Evolutionary conservation across 2,329 filamentous ascomycete genomes (phyloP).

Genomic region (Penicillium concentricum): DNA sequence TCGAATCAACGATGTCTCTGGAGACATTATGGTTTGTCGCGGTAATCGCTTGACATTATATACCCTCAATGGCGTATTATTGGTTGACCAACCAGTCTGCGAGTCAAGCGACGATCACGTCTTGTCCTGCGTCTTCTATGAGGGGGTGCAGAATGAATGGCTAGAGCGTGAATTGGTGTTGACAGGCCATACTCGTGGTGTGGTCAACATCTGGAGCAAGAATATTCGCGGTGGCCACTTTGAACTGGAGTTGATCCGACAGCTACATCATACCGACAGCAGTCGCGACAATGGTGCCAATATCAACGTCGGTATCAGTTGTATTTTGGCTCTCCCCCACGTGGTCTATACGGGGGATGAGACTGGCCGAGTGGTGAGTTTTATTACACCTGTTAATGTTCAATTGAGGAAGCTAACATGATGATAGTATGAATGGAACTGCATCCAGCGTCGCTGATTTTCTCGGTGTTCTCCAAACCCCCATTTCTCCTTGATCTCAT

Average conservation of each 20-base stretch:
- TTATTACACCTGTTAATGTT: background rate
- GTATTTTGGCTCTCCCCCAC: constrained; percentile 77
- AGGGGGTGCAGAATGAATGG: constrained; percentile 88
- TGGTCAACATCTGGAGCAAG: constrained; percentile 72
- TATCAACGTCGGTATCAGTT: constrained; percentile 70
- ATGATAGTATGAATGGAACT: constrained; percentile 57
- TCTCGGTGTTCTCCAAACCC: background rate
- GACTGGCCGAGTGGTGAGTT: constrained; percentile 77
- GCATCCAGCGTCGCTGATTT: constrained; percentile 50
- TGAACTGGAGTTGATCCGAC: constrained; percentile 73
- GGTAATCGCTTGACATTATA: constrained; percentile 74
- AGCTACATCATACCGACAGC: constrained; percentile 75
- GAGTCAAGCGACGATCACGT: constrained; percentile 71
- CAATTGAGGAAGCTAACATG: constrained; percentile 17
- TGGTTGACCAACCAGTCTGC: constrained; percentile 81
- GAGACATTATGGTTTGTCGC: constrained; percentile 82
- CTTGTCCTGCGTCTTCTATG: constrained; percentile 84
- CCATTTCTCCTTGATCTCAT: background rate
- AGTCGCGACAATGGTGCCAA: constrained; percentile 60
- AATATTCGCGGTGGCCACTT: constrained; percentile 63
- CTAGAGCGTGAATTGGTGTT: constrained; percentile 82
- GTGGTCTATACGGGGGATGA: constrained; percentile 93
- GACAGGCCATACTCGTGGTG: constrained; percentile 79
- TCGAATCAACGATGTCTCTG: constrained; percentile 83
- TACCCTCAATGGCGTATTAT: constrained; percentile 79